phyloP scores from a whole-genome alignment of 345 rosid genomes.

The Hevea brasiliensis region DNA sequence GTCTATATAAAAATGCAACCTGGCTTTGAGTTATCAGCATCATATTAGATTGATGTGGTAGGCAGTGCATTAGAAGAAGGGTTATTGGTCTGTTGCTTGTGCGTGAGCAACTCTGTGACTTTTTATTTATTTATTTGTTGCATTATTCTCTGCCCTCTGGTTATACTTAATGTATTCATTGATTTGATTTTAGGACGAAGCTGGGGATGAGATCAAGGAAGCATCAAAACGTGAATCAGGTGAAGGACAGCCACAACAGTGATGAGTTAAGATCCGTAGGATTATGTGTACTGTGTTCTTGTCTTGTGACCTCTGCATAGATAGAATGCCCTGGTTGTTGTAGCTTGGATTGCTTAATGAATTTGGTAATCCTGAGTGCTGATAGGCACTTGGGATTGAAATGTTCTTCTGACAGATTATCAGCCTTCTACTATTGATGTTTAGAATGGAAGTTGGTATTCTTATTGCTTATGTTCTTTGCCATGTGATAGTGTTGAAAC shows the following conservation, averaged over 20 bases:
- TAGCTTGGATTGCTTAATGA: conserved; percentile 35
- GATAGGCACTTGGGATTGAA: conserved; percentile 25
- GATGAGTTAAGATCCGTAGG: conserved; percentile 32
- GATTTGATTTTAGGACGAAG: conserved; percentile 58
- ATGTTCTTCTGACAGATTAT: conserved; percentile 26
- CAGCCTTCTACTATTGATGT: conserved; percentile 27
- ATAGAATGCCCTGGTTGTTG: conserved; percentile 30
- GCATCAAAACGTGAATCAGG: conserved; percentile 67
- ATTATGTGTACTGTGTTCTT: conserved; percentile 29
- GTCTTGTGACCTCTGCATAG: conserved; percentile 37
- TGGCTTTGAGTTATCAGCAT: background rate
- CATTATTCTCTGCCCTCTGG: background rate
- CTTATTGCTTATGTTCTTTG: background rate
- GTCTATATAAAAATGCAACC: background rate
- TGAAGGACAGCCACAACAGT: conserved; percentile 51
- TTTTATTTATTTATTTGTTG: background rate
- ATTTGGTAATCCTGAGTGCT: conserved; percentile 23
- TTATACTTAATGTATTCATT: conserved; percentile 5
- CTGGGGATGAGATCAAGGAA: conserved; percentile 88
- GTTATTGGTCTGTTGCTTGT: background rate
- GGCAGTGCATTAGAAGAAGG: no score
- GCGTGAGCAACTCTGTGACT: background rate
- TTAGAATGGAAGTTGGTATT: conserved; percentile 34
- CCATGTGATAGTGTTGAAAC: background rate
- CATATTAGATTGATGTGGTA: background rate